These are phyloP conservation scores for Jacaranda copaia DNA, from an alignment of 257 asterid species.

Conservation along the genomic window DNA sequence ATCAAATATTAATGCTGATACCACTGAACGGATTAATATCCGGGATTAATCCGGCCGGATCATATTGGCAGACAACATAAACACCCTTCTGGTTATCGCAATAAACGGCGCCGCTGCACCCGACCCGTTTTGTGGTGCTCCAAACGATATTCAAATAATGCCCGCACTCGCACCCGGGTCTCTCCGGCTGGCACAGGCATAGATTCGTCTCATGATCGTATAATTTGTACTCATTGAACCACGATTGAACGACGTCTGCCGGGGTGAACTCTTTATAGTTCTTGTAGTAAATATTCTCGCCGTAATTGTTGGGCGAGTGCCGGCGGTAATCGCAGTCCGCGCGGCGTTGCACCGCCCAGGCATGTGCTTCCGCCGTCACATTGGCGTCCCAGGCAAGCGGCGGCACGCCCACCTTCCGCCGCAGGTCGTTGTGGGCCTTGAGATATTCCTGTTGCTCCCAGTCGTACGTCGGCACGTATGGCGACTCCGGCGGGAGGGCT, in stretches of 20 bases:
- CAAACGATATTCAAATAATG: constrained; percentile 64
- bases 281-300: constrained; percentile 71
- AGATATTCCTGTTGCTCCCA: constrained; percentile 58
- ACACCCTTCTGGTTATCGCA: constrained; percentile 60
- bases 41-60: constrained; percentile 52
- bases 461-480: constrained; percentile 35
- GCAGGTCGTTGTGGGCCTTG: constrained; percentile 58
- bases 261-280: constrained; percentile 58
- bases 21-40: constrained; percentile 55
- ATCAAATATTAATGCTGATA: background rate
- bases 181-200: constrained; percentile 55
- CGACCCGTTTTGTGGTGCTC: constrained; percentile 54
- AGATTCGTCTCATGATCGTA: constrained; percentile 40
- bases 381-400: constrained; percentile 55
- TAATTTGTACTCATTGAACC: constrained; percentile 51
- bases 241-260: constrained; percentile 45
- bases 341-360: constrained; percentile 57
- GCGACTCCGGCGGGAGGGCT: background rate
- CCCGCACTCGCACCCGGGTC: constrained; percentile 70
- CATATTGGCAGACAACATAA: constrained; percentile 56
- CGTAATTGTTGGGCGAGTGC: constrained; percentile 52
- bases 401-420: constrained; percentile 45
- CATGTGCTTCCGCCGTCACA: constrained; percentile 49
- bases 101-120: constrained; percentile 68
- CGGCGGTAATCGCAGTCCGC: constrained; percentile 60